Conservation (phyloP, 345 rosid species). For the Sisymbrium altissimum region DNA sequence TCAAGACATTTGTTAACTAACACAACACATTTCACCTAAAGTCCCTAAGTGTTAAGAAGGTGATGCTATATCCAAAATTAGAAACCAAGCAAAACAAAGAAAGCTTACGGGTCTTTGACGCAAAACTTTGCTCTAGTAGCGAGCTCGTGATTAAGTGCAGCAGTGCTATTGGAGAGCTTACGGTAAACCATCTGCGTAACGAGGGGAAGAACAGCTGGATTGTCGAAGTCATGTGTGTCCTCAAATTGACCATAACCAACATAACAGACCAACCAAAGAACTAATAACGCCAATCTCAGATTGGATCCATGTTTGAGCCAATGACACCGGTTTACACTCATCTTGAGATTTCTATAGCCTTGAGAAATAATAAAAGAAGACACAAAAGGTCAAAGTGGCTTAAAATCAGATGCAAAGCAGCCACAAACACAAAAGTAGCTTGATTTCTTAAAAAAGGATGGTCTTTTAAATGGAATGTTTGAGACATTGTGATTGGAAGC, state of each 20-base stretch:
- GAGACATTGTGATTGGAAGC: constrained; percentile 1
- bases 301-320: constrained; percentile 33
- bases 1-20: constrained; percentile 2
- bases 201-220: constrained; percentile 55
- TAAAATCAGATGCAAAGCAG: constrained; percentile 4
- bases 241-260: constrained; percentile 49
- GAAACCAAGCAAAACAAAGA: background rate
- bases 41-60: background rate
- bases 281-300: constrained; percentile 39
- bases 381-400: background rate
- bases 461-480: background rate
- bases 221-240: constrained; percentile 39
- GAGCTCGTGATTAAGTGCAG: constrained; percentile 45
- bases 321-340: constrained; percentile 41
- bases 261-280: constrained; percentile 37
- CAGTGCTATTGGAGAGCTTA: constrained; percentile 57
- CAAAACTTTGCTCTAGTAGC: constrained; percentile 57
- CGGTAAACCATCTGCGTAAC: constrained; percentile 43
- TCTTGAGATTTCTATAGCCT: constrained; percentile 17
- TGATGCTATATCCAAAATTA: background rate
- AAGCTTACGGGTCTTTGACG: constrained; percentile 66
- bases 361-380: background rate
- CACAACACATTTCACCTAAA: background rate
- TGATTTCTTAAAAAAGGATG: background rate
- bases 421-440: background rate